Evolutionary conservation across 2,329 filamentous ascomycete genomes (phyloP), one percentile per base, ranked within the genome.

Genomic region (Colletotrichum liriopes): DNA sequence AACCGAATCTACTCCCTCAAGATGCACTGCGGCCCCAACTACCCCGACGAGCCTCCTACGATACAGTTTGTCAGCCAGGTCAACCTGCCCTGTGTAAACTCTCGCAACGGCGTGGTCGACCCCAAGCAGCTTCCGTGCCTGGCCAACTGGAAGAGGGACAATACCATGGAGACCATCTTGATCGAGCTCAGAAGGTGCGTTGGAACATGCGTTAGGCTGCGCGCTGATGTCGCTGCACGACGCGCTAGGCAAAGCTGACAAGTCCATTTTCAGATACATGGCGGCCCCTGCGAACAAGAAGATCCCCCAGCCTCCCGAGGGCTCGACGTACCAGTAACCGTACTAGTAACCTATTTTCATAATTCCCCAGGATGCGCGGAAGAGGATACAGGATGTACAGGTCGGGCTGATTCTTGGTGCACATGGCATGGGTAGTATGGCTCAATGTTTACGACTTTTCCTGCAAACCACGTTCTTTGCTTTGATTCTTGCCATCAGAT

Each of bases 1-100:
- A 99, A 99, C 85, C 93, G 96, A 79, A 99, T 99, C 86, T 99
- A 99, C 88, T 97, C 94, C 77, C 90, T 99, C 78, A 97, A 96
- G 84, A 98, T 99, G 86, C 93, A 97, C 86, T 99, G 96, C 86
- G 95, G 95, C 74, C 88, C 91, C 60, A 87, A 93, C 70, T 99
- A 99, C 82, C 96, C 96, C 64, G 95, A 98, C 81, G 87, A 90
- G 74, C 96, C 96, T 56, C 96, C 96, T 0, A 91, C 93, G 63
- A 94, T 99, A 79, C 92, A 96, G 79, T 99, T 99, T 84, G 91
- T 96, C 78, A 98, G 93, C 78, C 93, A 94, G 83, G 93, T 99
- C 85, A 98, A 98, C 85, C 90, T 98, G n/a, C 96, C 96, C 35
- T 97, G 96, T 79, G 96, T 99, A 64, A 93, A 96, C 83, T 87